Evolutionary conservation across 2,329 filamentous ascomycete species (phyloP), one percentile per base, ranked within the genome.

Genomic region (Davidsoniella eucalypti): DNA sequence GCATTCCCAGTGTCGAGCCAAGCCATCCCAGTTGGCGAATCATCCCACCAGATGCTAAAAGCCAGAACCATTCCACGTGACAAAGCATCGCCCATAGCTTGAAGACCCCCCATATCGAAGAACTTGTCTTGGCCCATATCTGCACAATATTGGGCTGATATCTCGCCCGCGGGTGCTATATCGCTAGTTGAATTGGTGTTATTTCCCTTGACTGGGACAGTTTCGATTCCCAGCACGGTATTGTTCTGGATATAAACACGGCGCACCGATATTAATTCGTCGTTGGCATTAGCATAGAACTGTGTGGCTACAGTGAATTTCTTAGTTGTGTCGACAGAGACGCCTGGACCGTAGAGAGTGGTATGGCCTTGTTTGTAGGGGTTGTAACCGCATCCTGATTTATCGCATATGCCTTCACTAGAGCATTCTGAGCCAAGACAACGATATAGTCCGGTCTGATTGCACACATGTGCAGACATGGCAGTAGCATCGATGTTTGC

Each of bases 1-100:
- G 33, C 44, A 10, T 74, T 82, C 61, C 67, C 73, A 54, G 73
- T 75, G 68, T 86, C 82, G 58, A 87, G 73, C 82, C 82, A 86
- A 58, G 82, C 72, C 80, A 86, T 85, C 65, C 80, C 72, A 33
- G 5, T 44, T 59, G 74, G 66, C 53, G 73, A 64, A 64, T 83
- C 73, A 55, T 69, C 67, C 53, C 67, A 62, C 71, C 71, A 75
- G 53, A 79, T 64, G 21, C 68, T 71, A 68, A 83, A 70, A 56
- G 80, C 77, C 12, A 83, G 69, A 37, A 80, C 78, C 74, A 82
- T 78, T 36, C 76, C 77, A 29, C 68, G 57, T 5, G 62, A 60
- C 39, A 82, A 63, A 21, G 75, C 77, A 1, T 65, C 60, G 54
- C 70, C 69, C 70, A 83, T 76, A 40, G 63, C 63, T 5, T 65